These are phyloP conservation scores for Bullera alba DNA, from an alignment of 768 basidiomycete species.

Conservation along the genomic window DNA sequence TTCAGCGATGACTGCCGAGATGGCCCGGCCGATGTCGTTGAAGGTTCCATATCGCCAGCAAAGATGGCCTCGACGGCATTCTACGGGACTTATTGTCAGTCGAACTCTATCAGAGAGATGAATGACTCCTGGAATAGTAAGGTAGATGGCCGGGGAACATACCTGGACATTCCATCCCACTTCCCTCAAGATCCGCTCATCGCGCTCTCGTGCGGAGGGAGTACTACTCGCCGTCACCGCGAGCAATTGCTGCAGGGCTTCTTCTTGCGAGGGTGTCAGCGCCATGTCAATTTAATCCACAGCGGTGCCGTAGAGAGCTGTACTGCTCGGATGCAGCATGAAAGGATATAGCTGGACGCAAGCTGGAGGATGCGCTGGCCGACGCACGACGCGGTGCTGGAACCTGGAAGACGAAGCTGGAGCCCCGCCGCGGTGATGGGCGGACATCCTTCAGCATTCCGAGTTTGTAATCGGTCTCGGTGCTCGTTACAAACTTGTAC, in stretches of 20 bases:
- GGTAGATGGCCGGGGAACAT: constrained; percentile 1
- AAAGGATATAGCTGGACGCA: too few relatives aligned
- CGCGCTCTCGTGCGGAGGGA: constrained; percentile 22
- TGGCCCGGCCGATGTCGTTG: neutral
- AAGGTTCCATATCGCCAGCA: constrained; percentile 7
- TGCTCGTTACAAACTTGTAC: too few relatives aligned
- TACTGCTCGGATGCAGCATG: too few relatives aligned
- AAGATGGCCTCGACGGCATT: constrained; percentile 39
- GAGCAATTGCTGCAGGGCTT: constrained; percentile 34
- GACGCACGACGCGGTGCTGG: too few relatives aligned
- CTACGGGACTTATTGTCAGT: constrained; percentile 5
- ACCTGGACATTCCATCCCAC: constrained; percentile 44
- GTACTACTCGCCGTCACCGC: constrained; percentile 38
- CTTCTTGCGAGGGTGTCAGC: constrained; percentile 12
- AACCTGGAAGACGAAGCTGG: too few relatives aligned
- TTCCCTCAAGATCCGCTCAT: constrained; percentile 37
- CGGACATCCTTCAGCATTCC: too few relatives aligned
- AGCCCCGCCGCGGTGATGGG: too few relatives aligned
- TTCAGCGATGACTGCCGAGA: neutral
- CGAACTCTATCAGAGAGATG: neutral
- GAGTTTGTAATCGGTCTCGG: too few relatives aligned
- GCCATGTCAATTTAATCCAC: too few relatives aligned
- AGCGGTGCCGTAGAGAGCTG: too few relatives aligned
- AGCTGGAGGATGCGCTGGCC: too few relatives aligned
- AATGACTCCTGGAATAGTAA: neutral